phyloP scores from a whole-genome alignment of 306 rosid genomes.

The Rosa persica region DNA sequence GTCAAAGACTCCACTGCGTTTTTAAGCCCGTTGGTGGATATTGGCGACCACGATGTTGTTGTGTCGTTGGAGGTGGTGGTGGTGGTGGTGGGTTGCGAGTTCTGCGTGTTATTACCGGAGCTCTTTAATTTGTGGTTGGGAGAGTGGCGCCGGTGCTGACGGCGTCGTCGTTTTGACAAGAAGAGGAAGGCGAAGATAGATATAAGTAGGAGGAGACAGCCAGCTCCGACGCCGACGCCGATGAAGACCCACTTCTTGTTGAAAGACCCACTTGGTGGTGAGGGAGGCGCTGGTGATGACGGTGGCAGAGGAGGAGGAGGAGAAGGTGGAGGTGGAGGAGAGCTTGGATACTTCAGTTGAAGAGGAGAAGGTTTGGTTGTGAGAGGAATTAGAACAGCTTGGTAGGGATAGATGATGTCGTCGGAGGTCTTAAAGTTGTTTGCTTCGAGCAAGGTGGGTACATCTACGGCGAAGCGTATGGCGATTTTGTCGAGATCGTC shows the following conservation, averaged over 20 bases:
- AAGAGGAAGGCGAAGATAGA: slow-evolving; percentile 16
- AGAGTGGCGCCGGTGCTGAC: neutral
- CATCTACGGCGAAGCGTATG: slow-evolving; percentile 35
- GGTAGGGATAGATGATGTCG: slow-evolving; percentile 34
- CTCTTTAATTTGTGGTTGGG: neutral
- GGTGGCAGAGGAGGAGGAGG: neutral
- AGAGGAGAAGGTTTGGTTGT: neutral
- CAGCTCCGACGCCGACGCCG: slow-evolving; percentile 46
- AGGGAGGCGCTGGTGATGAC: neutral
- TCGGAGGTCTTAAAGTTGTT: slow-evolving; percentile 25
- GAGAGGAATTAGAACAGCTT: slow-evolving; percentile 55
- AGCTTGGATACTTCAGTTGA: neutral
- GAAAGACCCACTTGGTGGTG: neutral
- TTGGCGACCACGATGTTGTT: slow-evolving; percentile 23
- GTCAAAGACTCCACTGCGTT: slow-evolving; percentile 57
- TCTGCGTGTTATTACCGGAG: neutral
- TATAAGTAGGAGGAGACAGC: slow-evolving; percentile 17
- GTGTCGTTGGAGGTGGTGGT: slow-evolving; percentile 3
- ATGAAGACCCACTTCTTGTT: slow-evolving; percentile 51
- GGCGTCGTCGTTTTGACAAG: slow-evolving; percentile 4
- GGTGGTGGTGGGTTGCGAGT: slow-evolving; percentile 1
- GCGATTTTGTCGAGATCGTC: slow-evolving; percentile 42
- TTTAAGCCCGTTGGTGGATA: slow-evolving; percentile 49
- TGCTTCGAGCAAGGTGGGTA: slow-evolving; percentile 39
- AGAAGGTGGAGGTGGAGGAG: slow-evolving; percentile 27